These are phyloP conservation scores for Dipteronia sinensis DNA, from an alignment of 345 rosid genomes.

Conservation along the genomic window DNA sequence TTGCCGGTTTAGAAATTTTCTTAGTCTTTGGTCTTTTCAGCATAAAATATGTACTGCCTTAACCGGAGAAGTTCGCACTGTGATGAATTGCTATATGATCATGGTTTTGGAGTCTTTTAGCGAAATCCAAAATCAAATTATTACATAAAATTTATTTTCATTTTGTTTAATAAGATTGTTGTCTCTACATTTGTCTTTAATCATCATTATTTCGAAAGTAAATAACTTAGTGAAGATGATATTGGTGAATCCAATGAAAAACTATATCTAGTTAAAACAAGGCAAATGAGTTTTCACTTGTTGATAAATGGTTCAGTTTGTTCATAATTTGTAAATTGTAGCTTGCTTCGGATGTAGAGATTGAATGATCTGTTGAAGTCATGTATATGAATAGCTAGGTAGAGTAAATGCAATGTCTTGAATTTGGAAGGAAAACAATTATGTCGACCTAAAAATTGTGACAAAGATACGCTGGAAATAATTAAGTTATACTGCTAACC, in stretches of 20 bases:
- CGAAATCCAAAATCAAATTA: too few species aligned
- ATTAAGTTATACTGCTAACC: neutral
- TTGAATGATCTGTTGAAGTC: neutral
- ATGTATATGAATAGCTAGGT: neutral
- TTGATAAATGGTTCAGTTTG: neutral
- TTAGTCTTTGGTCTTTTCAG: neutral
- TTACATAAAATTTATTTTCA: too few species aligned
- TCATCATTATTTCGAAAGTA: neutral
- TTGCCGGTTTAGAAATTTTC: neutral
- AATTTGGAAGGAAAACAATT: neutral
- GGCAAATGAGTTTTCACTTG: neutral
- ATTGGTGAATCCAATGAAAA: neutral
- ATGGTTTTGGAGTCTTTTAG: neutral
- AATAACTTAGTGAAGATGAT: neutral
- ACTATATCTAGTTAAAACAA: neutral
- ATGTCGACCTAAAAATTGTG: neutral
- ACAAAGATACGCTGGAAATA: neutral
- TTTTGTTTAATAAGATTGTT: too few species aligned
- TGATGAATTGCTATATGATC: neutral
- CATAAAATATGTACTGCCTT: slow-evolving; percentile 15
- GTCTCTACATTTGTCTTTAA: neutral
- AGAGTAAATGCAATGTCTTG: neutral
- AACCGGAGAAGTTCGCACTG: neutral
- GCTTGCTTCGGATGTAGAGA: neutral
- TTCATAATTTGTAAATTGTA: neutral